These are phyloP conservation scores for Agrocybe pediades DNA, from an alignment of 768 basidiomycete genomes.

Conservation along the genomic window DNA sequence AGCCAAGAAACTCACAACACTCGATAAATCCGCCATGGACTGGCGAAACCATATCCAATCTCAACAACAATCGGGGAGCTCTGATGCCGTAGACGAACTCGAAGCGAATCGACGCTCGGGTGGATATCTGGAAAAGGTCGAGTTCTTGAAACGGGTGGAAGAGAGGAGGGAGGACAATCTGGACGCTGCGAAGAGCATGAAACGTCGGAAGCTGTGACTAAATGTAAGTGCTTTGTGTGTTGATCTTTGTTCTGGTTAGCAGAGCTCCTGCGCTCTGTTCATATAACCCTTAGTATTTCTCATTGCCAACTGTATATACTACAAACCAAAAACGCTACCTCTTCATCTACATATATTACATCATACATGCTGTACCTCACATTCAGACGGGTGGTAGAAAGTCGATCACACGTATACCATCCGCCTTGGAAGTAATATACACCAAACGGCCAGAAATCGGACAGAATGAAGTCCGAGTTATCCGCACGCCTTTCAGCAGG, in stretches of 20 bases:
- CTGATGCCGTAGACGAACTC: constrained; percentile 63
- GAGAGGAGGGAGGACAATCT: constrained; percentile 67
- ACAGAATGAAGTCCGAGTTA: constrained; percentile 1
- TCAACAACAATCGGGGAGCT: constrained; percentile 34
- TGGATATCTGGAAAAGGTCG: constrained; percentile 84
- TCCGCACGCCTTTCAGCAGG: not conserved
- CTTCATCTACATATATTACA: constrained; percentile 14
- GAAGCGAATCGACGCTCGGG: constrained; percentile 72
- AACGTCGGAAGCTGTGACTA: constrained; percentile 45
- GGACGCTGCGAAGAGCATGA: constrained; percentile 56
- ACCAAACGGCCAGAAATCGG: constrained; percentile 12
- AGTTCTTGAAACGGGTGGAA: constrained; percentile 78
- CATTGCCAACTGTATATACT: not conserved
- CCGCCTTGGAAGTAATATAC: not conserved
- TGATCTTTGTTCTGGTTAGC: no score
- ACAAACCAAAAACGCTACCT: not conserved
- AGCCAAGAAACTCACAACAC: constrained; percentile 76
- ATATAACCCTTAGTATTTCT: no score
- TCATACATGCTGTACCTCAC: constrained; percentile 29
- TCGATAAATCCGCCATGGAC: constrained; percentile 88
- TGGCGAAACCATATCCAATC: constrained; percentile 70
- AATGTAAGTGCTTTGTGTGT: not conserved
- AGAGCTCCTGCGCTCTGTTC: no score
- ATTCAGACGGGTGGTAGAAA: constrained; percentile 8
- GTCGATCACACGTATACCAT: constrained; percentile 9